Evolutionary conservation across 1,284 basidiomycete genomes (phyloP), one percentile per base, ranked within the genome.

Genomic region (Cryptococcus wingfieldii): DNA sequence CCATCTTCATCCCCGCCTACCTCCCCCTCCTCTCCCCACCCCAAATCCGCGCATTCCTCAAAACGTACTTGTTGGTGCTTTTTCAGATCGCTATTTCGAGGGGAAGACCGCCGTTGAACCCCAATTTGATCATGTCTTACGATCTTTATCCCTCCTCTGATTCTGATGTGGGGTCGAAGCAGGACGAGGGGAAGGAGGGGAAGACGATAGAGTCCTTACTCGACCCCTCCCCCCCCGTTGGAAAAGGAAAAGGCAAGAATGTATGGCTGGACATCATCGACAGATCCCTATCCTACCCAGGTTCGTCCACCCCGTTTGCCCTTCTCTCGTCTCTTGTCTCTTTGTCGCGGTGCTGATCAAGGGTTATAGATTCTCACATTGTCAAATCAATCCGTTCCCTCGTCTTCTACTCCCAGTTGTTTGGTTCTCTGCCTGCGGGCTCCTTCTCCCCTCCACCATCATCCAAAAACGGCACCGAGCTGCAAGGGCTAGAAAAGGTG

Each of bases 371-470:
- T 62, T 76, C 84, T 16, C 86, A 88, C 67, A 80, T 82, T 1
- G 61, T 82, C 51, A 88, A 88, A 72, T 71, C 80, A 0, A 78
- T 86, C 61, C 82, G 86, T 14, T 72, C 81, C 6, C 72, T 87
- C 18, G 76, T 82, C 38, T 81, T 81, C 61, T 83, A 79, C 25
- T 79, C 82, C 5, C 74, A 78, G 64, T 67, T 76, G 28, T 84
- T 81, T 61, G 84, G 83, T 0, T 68, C 76, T 18, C 80, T 75
- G 3, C 69, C 77, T 0, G 61, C 78, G 3, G 82, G 81, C 3
- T 69, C 67, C 3, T 77, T 77, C 79, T 55, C 66, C 9, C 14
- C 18, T 34, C 31, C 31, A 6, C 1, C 6, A 5, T 44, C 42
- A 1, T 16, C 42, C 42, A 1, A 44, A 5, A 5, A 64, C 34